Percentiles rank a stretch among this genome's conserved stretches.
Evolutionary conservation across 805 yeast species (phyloP).

Genomic region (Ogataea chonburiensis): DNA sequence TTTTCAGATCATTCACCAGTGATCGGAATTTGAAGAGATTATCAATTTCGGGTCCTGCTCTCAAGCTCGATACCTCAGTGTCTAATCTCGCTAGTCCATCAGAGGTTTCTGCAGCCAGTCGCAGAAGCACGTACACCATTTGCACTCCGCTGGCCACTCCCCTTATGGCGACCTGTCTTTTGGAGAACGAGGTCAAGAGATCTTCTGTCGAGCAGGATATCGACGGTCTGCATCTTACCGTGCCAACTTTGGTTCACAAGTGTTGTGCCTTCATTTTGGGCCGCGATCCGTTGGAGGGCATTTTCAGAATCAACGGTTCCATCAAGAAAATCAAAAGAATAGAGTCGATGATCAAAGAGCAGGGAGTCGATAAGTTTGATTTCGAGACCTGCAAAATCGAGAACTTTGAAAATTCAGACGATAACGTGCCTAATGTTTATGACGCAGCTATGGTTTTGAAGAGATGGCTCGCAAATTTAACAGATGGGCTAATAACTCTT

Average conservation of each 20-base stretch:
- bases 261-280: conserved; percentile 31
- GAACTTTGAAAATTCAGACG: conserved; percentile 19
- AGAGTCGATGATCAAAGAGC: conserved; percentile 26
- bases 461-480: conserved; percentile 35
- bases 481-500: conserved; percentile 31
- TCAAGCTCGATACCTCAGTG: conserved; percentile 12
- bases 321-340: conserved; percentile 33
- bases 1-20: conserved; percentile 22
- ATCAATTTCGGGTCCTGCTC: conserved; percentile 17
- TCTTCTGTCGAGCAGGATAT: conserved; percentile 16
- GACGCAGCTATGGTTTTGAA: conserved; percentile 39
- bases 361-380: conserved; percentile 23
- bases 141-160: conserved; percentile 13
- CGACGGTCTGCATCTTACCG: conserved; percentile 17
- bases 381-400: conserved; percentile 17
- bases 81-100: conserved; percentile 1
- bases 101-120: conserved; percentile 2
- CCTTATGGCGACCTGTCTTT: conserved; percentile 12
- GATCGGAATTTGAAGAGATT: conserved; percentile 15
- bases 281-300: conserved; percentile 32
- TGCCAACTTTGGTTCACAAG: conserved; percentile 34
- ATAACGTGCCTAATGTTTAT: conserved; percentile 26
- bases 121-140: conserved; percentile 11
- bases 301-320: conserved; percentile 39
- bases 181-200: conserved; percentile 26